Evolutionary conservation across 2,329 filamentous ascomycete genomes (phyloP).

Genomic region (Diaporthe nobilis): DNA sequence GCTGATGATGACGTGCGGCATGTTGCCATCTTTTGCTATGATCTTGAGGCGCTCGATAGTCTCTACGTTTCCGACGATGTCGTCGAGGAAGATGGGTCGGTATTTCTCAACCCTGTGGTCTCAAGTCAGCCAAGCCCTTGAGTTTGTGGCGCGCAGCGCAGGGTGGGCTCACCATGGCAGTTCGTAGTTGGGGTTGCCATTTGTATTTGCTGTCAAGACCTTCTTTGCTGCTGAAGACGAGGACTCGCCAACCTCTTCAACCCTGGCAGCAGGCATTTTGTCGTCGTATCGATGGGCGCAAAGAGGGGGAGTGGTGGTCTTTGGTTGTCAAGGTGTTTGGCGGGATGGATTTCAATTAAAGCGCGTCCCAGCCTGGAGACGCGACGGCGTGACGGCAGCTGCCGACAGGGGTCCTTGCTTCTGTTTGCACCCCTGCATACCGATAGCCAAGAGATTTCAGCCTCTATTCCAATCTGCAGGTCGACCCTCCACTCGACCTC

Average conservation of each 20-base stretch:
- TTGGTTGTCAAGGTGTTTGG: not conserved
- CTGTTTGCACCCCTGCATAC: not conserved
- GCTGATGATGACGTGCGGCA: slow-evolving; percentile 99
- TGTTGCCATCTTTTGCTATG: slow-evolving; percentile 98
- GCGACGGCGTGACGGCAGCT: slow-evolving; percentile 37
- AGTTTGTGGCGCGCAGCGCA: not conserved
- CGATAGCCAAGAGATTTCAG: slow-evolving; percentile 16
- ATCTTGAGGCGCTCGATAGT: slow-evolving; percentile 98
- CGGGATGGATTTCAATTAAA: slow-evolving; percentile 37
- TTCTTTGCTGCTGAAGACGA: slow-evolving; percentile 72
- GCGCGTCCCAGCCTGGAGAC: slow-evolving; percentile 39
- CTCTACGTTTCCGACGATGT: slow-evolving; percentile 97
- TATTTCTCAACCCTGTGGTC: slow-evolving; percentile 94
- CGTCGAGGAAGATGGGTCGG: slow-evolving; percentile 92
- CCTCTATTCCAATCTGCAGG: not conserved
- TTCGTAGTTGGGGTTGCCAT: slow-evolving; percentile 74
- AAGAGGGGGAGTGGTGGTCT: not conserved
- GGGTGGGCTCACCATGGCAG: slow-evolving; percentile 77
- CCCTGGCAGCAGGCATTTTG: slow-evolving; percentile 64
- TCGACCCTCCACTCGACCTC: not conserved
- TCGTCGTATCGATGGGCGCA: not conserved
- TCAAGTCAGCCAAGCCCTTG: slow-evolving; percentile 28
- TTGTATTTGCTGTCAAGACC: slow-evolving; percentile 64
- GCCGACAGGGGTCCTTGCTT: slow-evolving; percentile 29
- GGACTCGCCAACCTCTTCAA: slow-evolving; percentile 71